Percentiles rank a stretch among this genome's conserved stretches.
phyloP scores from a whole-genome alignment of 805 yeast genomes.

The Millerozyma acaciae region DNA sequence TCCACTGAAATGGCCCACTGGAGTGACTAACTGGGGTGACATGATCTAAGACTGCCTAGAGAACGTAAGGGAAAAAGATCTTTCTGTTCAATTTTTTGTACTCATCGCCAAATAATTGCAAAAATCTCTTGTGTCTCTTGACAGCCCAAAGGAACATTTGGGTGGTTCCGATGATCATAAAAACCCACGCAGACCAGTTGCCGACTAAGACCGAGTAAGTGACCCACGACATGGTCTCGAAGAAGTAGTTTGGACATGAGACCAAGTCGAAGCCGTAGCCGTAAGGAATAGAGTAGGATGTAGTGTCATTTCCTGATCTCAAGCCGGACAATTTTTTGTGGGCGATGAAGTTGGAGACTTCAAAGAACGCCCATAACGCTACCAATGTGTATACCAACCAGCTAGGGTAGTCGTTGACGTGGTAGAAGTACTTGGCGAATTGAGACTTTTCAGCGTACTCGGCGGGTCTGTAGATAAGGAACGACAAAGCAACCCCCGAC shows the following conservation, averaged over 20 bases:
- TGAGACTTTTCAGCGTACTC: constrained; percentile 5
- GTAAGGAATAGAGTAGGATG: constrained; percentile 64
- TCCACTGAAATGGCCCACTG: not conserved
- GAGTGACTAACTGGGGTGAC: not conserved
- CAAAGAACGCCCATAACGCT: constrained; percentile 53
- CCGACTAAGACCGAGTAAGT: constrained; percentile 66
- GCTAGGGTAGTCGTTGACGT: constrained; percentile 40
- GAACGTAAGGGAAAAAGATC: constrained; percentile 71
- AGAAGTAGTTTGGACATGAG: constrained; percentile 92
- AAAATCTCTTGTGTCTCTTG: constrained; percentile 71
- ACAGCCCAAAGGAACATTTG: constrained; percentile 94
- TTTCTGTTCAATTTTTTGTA: constrained; percentile 75
- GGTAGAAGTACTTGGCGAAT: constrained; percentile 31
- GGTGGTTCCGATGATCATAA: constrained; percentile 62
- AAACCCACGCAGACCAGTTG: constrained; percentile 72
- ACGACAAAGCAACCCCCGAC: constrained; percentile 60
- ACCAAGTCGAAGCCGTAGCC: constrained; percentile 82
- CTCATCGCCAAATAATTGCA: constrained; percentile 65
- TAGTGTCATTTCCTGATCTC: constrained; percentile 47
- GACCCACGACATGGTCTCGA: constrained; percentile 78
- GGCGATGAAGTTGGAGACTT: constrained; percentile 66
- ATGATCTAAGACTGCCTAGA: constrained; percentile 33
- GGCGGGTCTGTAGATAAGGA: constrained; percentile 40
- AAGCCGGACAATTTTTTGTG: constrained; percentile 64
- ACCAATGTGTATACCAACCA: constrained; percentile 28